phyloP scores from a whole-genome alignment of 768 basidiomycete species.

The Brasilioporus rufonigricans region DNA sequence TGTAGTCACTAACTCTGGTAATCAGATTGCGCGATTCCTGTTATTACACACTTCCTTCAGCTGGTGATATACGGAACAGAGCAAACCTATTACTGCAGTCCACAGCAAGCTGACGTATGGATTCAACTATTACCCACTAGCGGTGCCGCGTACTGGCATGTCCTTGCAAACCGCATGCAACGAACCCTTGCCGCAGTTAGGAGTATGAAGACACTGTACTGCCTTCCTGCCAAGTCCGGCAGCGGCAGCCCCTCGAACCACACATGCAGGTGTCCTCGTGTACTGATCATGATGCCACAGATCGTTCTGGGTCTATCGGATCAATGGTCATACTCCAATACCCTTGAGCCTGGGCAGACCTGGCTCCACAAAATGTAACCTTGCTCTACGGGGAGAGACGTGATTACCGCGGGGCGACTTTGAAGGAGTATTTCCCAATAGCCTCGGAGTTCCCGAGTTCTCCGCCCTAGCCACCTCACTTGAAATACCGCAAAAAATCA shows the following conservation, averaged over 20 bases:
- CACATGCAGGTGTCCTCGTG: slow-evolving; percentile 23
- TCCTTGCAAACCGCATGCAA: slow-evolving; percentile 1
- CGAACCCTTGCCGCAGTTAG: slow-evolving; percentile 7
- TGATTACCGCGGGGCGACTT: neutral
- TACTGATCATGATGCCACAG: slow-evolving; percentile 12
- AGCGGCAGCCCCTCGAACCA: neutral
- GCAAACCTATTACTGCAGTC: neutral
- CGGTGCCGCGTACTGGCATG: slow-evolving; percentile 4
- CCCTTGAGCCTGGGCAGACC: slow-evolving; percentile 22
- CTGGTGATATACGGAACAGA: neutral
- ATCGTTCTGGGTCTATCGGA: slow-evolving; percentile 9
- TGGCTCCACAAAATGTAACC: slow-evolving; percentile 5
- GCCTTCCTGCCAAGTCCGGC: slow-evolving; percentile 1
- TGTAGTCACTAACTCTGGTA: neutral
- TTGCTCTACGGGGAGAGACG: neutral
- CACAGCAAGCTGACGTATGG: slow-evolving; percentile 3
- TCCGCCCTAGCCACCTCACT: slow-evolving; percentile 7
- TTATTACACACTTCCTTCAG: neutral
- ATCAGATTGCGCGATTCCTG: neutral
- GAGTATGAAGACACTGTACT: slow-evolving; percentile 9
- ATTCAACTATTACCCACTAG: neutral
- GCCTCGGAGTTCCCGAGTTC: neutral
- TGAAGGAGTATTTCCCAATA: neutral
- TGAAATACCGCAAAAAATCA: neutral
- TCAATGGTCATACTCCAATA: neutral